These are phyloP conservation scores for Xylariales sp. DNA, from an alignment of 2,329 filamentous ascomycete species.

Conservation along the genomic window DNA sequence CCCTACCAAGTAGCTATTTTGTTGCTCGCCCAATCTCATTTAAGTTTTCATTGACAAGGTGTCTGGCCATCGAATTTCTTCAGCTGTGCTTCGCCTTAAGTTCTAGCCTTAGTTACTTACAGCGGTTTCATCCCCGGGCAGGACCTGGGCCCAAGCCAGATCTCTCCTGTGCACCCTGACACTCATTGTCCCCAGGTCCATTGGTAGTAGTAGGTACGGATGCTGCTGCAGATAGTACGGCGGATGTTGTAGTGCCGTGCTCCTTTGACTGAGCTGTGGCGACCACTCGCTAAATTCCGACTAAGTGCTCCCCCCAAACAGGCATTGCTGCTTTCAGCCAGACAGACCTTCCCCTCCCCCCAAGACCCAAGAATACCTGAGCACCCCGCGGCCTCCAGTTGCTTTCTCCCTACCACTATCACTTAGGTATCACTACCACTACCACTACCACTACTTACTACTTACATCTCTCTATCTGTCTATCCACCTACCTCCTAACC, in stretches of 20 bases:
- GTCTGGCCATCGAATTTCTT: constrained; percentile 15
- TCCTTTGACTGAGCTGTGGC: constrained; percentile 35
- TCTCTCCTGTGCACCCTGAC: constrained; percentile 1
- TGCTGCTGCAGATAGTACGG: neutral
- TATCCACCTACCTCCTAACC: no score
- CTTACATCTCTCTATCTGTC: no score
- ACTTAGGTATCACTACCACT: neutral
- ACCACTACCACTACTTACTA: no score
- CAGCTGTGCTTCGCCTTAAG: constrained; percentile 27
- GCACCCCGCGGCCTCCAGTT: constrained; percentile 31
- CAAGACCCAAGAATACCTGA: constrained; percentile 24
- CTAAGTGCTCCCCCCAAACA: constrained; percentile 28
- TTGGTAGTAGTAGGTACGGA: constrained; percentile 2
- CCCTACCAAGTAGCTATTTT: neutral
- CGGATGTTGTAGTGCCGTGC: constrained; percentile 38
- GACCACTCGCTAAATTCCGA: constrained; percentile 33
- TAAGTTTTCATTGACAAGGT: constrained; percentile 10
- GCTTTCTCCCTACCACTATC: constrained; percentile 26
- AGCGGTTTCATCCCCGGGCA: constrained; percentile 21
- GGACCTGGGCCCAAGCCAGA: constrained; percentile 7
- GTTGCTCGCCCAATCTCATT: constrained; percentile 10
- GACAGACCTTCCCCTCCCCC: constrained; percentile 33
- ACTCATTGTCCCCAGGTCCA: constrained; percentile 13
- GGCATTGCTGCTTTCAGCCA: constrained; percentile 43
- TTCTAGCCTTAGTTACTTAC: neutral